Evolutionary conservation across 2,329 filamentous ascomycete genomes (phyloP).

Genomic region (Aureobasidium lini): DNA sequence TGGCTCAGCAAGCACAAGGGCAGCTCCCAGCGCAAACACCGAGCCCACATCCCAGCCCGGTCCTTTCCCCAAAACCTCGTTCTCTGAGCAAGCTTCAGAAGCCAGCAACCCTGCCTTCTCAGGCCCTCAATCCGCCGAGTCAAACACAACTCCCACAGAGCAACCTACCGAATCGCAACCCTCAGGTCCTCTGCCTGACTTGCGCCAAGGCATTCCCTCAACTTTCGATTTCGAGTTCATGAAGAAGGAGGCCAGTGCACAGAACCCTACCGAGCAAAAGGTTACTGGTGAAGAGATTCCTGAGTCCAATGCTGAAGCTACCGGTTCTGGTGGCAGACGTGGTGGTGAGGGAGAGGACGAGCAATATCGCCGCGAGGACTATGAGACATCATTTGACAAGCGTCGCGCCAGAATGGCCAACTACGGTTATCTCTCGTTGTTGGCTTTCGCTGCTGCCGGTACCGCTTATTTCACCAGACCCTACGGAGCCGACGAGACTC

Average conservation of each 20-base stretch:
- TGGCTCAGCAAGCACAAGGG: conserved; percentile 28
- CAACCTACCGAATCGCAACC: conserved; percentile 28
- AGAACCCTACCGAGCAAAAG: conserved; percentile 18
- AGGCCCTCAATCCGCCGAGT: conserved; percentile 26
- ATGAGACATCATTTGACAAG: conserved; percentile 84
- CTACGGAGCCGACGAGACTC: conserved; percentile 66
- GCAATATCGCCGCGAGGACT: conserved; percentile 69
- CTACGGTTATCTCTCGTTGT: conserved; percentile 59
- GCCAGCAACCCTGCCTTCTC: conserved; percentile 31
- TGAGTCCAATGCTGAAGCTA: conserved; percentile 14
- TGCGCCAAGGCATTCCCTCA: conserved; percentile 91
- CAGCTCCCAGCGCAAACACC: conserved; percentile 24
- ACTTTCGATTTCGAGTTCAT: conserved; percentile 73
- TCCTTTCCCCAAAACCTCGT: neutral
- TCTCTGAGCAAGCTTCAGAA: conserved; percentile 12
- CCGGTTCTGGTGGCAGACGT: conserved; percentile 24
- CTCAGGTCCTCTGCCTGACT: conserved; percentile 67
- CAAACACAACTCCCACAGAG: conserved; percentile 28
- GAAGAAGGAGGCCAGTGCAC: conserved; percentile 23
- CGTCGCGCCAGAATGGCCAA: conserved; percentile 70
- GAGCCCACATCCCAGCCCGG: conserved; percentile 22
- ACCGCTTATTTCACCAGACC: conserved; percentile 75
- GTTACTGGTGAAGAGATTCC: conserved; percentile 24
- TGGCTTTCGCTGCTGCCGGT: conserved; percentile 49
- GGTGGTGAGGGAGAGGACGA: conserved; percentile 38